These are phyloP conservation scores for Lactarius hatsudake DNA, from an alignment of 768 basidiomycete genomes.

Conservation along the genomic window DNA sequence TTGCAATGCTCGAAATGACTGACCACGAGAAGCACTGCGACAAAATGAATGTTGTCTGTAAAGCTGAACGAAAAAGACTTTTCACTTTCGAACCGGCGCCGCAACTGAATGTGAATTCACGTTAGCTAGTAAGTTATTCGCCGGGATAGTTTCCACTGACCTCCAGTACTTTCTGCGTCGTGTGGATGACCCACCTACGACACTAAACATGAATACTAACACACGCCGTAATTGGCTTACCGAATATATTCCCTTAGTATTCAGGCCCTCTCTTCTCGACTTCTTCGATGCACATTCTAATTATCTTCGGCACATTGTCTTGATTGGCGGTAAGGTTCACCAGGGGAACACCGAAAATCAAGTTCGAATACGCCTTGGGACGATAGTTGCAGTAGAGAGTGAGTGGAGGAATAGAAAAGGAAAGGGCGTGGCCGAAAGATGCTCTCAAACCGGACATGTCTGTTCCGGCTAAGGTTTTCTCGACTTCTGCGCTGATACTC, in stretches of 20 bases:
- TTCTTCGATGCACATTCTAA: background rate
- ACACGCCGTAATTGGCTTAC: background rate
- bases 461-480: background rate
- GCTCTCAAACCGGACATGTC: background rate
- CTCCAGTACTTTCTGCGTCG: background rate
- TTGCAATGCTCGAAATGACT: background rate
- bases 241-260: background rate
- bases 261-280: background rate
- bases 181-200: background rate
- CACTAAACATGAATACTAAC: background rate
- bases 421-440: background rate
- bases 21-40: background rate
- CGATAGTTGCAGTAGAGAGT: background rate
- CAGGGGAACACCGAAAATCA: background rate
- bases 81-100: background rate
- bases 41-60: background rate
- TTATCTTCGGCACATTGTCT: background rate
- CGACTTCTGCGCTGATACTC: background rate
- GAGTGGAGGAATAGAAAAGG: background rate
- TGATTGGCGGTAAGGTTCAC: background rate
- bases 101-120: background rate
- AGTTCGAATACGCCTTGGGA: background rate
- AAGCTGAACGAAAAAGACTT: background rate
- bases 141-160: background rate
- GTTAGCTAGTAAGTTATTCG: background rate